These are phyloP conservation scores for Nitzschia putrida DNA, from an alignment of 108 stramenopile genomes.

Conservation along the genomic window DNA sequence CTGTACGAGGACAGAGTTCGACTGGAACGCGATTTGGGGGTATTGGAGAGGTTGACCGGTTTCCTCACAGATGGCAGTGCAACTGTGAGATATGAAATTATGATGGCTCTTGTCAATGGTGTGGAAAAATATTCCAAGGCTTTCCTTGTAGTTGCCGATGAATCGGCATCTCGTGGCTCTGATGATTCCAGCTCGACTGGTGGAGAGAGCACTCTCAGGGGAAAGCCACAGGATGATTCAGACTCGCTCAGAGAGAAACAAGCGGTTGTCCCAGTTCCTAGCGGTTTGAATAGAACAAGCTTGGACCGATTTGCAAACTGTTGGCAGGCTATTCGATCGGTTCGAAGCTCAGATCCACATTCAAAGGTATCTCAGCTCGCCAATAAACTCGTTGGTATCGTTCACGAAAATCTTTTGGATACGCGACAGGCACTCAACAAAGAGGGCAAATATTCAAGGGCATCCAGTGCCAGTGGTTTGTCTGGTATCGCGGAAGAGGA, in stretches of 20 bases:
- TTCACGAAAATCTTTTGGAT: constrained; percentile 70
- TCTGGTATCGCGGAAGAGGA: constrained; percentile 51
- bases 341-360: constrained; percentile 80
- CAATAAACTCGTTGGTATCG: constrained; percentile 62
- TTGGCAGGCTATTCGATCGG: constrained; percentile 67
- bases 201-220: constrained; percentile 17
- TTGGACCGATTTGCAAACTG: constrained; percentile 59
- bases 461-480: constrained; percentile 18
- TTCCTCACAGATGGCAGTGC: constrained; percentile 70
- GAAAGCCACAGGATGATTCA: not conserved
- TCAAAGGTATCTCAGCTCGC: constrained; percentile 63
- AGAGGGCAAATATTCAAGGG: not conserved
- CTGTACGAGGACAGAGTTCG: constrained; percentile 50
- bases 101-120: constrained; percentile 61
- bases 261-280: constrained; percentile 43
- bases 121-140: constrained; percentile 81
- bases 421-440: constrained; percentile 36
- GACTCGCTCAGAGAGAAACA: not conserved
- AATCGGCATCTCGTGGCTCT: constrained; percentile 13
- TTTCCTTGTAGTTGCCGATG: constrained; percentile 77
- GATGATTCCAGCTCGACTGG: constrained; percentile 13
- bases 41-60: constrained; percentile 30
- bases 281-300: constrained; percentile 37
- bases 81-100: constrained; percentile 83
- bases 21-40: constrained; percentile 41